Base-by-base conservation (phyloP, 1,139 yeast species). In the Zygoascus meyerae region DNA sequence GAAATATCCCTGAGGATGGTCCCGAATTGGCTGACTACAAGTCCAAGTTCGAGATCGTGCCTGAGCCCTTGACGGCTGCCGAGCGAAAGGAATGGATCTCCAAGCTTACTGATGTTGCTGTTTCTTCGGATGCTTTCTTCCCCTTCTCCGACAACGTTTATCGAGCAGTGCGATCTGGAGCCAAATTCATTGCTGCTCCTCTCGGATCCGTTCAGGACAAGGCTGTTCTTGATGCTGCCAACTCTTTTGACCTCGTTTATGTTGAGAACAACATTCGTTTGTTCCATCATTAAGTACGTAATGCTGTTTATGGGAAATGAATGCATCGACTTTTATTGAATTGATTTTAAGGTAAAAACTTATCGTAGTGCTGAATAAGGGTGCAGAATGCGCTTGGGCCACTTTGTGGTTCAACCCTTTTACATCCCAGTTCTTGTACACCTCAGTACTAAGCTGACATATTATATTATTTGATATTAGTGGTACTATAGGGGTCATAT, bases 61-160 rank as follows among this genome's bases (percentile, higher is more conserved):
- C 98, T 58, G 76, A 71, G 57, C 96, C 96, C 50, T 76, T 92
- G 61, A 81, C 95, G 48, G 70, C 70, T 34, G 81, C 76, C 57
- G 98, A 94, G 75, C 86, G 94, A 72, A 72, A 73, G 55, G 95
- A 86, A 61, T 92, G 97, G 97, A 71, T 83, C 57, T 63, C 72
- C 53, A 80, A 89, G 72, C 77, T 87, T 66, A 78, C 72, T 51
- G 81, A 86, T 59, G 98, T 94, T 51, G 90, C 97, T 8, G 76
- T 89, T 60, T 84, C 97, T 14, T 87, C 97, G 2, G 98, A 92
- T 68, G 98, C 98, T 35, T 92, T 92, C 79, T 92, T 92, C 95
- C 98, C 98, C 71, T 92, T 92, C 92, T 95, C 97, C 56, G 98
- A 92, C 71, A 92, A 94, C 64, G 96, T 94, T 59, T 89, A 90